phyloP scores from a whole-genome alignment of 2,329 filamentous ascomycete genomes.

The Coniochaeta sp. region DNA sequence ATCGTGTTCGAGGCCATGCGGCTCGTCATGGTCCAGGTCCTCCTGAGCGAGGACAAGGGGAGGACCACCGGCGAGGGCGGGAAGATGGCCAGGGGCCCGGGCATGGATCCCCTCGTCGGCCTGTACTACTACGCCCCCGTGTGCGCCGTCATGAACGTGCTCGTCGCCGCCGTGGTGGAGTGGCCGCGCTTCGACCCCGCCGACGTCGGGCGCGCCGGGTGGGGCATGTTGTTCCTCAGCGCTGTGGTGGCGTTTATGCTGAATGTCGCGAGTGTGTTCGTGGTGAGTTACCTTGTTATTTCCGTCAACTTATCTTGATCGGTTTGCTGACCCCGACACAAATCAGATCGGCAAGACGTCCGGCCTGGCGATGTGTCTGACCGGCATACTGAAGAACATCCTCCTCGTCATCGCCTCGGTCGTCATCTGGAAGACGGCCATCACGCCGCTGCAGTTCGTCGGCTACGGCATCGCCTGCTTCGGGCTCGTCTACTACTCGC shows the following conservation, averaged over 20 bases:
- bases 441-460: slow-evolving; percentile 64
- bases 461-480: slow-evolving; percentile 66
- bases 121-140: slow-evolving; percentile 87
- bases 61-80: slow-evolving; percentile 2
- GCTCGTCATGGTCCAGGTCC: slow-evolving; percentile 77
- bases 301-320: not conserved
- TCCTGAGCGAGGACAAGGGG: slow-evolving; percentile 56
- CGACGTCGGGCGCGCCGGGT: slow-evolving; percentile 59
- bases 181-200: slow-evolving; percentile 56
- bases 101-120: slow-evolving; percentile 84
- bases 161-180: slow-evolving; percentile 65
- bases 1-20: slow-evolving; percentile 76
- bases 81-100: slow-evolving; percentile 43
- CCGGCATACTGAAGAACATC: slow-evolving; percentile 82
- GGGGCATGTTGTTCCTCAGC: slow-evolving; percentile 56
- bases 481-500: slow-evolving; percentile 44
- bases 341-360: slow-evolving; percentile 79
- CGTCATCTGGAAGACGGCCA: slow-evolving; percentile 68
- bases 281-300: slow-evolving; percentile 48
- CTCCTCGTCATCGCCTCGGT: slow-evolving; percentile 72
- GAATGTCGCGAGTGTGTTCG: slow-evolving; percentile 78
- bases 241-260: slow-evolving; percentile 67
- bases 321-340: not conserved
- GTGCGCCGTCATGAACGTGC: slow-evolving; percentile 72
- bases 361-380: slow-evolving; percentile 76